Base-by-base conservation (phyloP, 2,329 filamentous ascomycete genomes). In the Ceratocystis eucalypticola region DNA sequence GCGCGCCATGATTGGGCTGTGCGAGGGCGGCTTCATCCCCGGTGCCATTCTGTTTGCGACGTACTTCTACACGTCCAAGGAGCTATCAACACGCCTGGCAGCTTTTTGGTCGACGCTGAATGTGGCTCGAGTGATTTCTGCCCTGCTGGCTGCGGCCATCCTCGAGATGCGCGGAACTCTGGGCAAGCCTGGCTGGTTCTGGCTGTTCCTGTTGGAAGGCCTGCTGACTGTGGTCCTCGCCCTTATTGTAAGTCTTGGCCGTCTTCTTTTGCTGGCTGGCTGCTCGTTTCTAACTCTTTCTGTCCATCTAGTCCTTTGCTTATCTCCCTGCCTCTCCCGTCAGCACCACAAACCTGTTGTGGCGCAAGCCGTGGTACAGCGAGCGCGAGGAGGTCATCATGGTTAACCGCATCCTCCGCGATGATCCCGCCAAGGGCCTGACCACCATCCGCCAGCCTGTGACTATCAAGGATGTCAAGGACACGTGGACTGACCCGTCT, bases 61-160 rank as follows among this genome's bases (percentile, higher is more conserved):
- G 1, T 90, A 90, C 73, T 91, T 87, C 74, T 91, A 89, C 76
- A 89, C 82, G 2, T 83, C 82, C 1, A 79, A 78, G 64, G 88
- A 91, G 72, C 76, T 91, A 0, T 85, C 87, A 0, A 79, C 82
- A 41, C 82, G 88, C 0, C 77, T 91, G 8, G 84, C 84, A 55
- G 85, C 80, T 71, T 90, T 90, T 74, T 91, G 87, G 88, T 78
- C 77, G 0, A 79, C 78, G 1, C 74, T 80, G 30, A 79, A 77
- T 65, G 70, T 78, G 48, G 75, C 75, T 5, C 71, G 73, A 71
- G 57, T 61, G 3, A 65, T 64, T 15, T 61, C 64, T 3, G 66
- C 66, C 2, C 59, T 89, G 0, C 78, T 89, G 1, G 87, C 87
- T 0, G 86, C 85, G 0, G 87, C 83, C 0, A 89, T 89, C 66